These are phyloP conservation scores for Spathaspora passalidarum DNA, from an alignment of 805 yeast species.

Conservation along the genomic window DNA sequence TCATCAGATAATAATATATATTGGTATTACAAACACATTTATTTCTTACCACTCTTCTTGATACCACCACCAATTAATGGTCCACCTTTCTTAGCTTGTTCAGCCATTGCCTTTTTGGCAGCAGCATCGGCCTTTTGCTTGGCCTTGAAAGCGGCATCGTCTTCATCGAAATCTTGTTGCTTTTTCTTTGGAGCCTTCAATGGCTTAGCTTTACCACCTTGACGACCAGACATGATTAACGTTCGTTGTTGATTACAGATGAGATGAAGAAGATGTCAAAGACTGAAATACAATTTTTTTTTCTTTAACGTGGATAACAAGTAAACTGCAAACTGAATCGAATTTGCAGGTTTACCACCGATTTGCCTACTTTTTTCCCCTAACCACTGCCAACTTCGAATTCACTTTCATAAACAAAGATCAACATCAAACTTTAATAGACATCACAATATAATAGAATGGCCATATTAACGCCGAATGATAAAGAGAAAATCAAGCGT, in stretches of 20 bases:
- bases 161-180: slow-evolving; percentile 75
- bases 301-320: neutral
- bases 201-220: slow-evolving; percentile 96
- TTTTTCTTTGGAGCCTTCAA: slow-evolving; percentile 83
- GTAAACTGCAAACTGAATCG: neutral
- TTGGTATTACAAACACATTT: slow-evolving; percentile 2
- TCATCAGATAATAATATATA: neutral
- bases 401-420: neutral
- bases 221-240: slow-evolving; percentile 81
- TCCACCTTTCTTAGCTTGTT: slow-evolving; percentile 84
- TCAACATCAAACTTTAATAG: neutral
- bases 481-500: slow-evolving; percentile 86
- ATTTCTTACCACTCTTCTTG: slow-evolving; percentile 68
- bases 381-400: slow-evolving; percentile 1
- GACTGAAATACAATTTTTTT: neutral
- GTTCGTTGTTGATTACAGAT: neutral
- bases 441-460: slow-evolving; percentile 13
- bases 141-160: slow-evolving; percentile 85
- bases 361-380: neutral
- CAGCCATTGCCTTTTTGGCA: slow-evolving; percentile 87
- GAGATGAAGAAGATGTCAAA: neutral
- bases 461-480: slow-evolving; percentile 45
- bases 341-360: neutral
- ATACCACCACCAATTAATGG: slow-evolving; percentile 93
- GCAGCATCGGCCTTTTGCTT: slow-evolving; percentile 94